Evolutionary conservation across 139 green algal species (phyloP).

Genomic region (Klebsormidium nitens): DNA sequence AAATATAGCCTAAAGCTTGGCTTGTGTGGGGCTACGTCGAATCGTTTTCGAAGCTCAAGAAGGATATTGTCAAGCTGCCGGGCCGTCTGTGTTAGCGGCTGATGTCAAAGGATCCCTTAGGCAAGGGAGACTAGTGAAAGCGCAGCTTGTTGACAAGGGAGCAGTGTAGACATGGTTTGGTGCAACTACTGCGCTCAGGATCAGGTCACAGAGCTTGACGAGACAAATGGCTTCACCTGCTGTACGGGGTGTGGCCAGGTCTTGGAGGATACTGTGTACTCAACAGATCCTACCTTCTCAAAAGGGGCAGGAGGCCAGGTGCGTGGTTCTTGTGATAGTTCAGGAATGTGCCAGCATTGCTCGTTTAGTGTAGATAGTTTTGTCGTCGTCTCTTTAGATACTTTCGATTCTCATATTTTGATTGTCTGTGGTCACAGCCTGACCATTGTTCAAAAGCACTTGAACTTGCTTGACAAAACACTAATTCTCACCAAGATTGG

Average conservation of each 20-base stretch:
- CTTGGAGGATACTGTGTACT: constrained; percentile 83
- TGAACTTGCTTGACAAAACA: constrained; percentile 4
- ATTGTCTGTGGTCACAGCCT: not conserved
- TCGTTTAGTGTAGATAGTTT: not conserved
- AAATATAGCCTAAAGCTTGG: no score
- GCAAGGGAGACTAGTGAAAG: no score
- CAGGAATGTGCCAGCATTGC: not conserved
- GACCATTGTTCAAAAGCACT: not conserved
- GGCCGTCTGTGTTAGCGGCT: no score
- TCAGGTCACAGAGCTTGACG: constrained; percentile 55
- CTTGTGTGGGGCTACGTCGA: no score
- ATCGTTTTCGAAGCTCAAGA: no score
- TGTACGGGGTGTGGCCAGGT: constrained; percentile 82
- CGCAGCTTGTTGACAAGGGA: no score
- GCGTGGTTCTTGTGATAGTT: constrained; percentile 4
- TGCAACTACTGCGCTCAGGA: constrained; percentile 41
- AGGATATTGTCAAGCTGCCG: no score
- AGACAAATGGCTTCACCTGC: constrained; percentile 72
- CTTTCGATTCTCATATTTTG: not conserved
- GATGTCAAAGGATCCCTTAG: no score
- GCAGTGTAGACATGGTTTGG: constrained; percentile 47
- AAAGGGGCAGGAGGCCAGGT: constrained; percentile 50
- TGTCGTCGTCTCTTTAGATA: not conserved
- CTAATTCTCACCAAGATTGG: no score
- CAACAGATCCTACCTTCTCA: constrained; percentile 74